Conservation (phyloP, 352 stramenopile genomes). For the Hyaloperonospora brassicae region DNA sequence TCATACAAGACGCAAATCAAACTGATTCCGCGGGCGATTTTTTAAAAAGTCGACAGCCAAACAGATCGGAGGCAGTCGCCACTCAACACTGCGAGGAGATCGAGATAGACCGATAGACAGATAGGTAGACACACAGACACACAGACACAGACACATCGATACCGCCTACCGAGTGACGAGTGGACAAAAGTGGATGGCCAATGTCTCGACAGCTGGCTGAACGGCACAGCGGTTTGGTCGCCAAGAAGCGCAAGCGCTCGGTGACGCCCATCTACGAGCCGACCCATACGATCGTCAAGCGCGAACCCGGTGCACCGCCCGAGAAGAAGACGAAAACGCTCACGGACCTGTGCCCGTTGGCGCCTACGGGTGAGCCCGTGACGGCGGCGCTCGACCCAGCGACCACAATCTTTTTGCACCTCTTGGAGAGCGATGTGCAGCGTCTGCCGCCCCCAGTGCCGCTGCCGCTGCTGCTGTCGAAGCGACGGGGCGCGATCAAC, state of each 20-base stretch:
- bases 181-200: constrained; percentile 1
- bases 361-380: constrained; percentile 4
- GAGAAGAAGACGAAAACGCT: constrained; percentile 16
- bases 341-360: neutral
- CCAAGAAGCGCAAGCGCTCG: constrained; percentile 28
- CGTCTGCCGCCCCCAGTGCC: constrained; percentile 11
- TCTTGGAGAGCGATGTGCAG: constrained; percentile 22
- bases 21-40: constrained; percentile 21
- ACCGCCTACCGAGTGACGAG: too few species aligned
- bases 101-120: too few species aligned
- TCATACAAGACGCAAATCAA: constrained; percentile 21
- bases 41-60: constrained; percentile 8
- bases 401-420: constrained; percentile 23
- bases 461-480: constrained; percentile 1
- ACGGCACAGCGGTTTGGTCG: neutral
- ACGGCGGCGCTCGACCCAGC: constrained; percentile 11
- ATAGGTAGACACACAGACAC: too few species aligned
- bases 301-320: constrained; percentile 5
- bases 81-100: constrained; percentile 12
- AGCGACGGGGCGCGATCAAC: constrained; percentile 5
- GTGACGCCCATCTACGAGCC: neutral
- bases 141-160: too few species aligned
- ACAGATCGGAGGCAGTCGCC: constrained; percentile 14
- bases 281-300: constrained; percentile 12
- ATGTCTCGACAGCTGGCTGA: constrained; percentile 13